Conservation (phyloP, 2,329 filamentous ascomycete species). For the Diplodia seriata region DNA sequence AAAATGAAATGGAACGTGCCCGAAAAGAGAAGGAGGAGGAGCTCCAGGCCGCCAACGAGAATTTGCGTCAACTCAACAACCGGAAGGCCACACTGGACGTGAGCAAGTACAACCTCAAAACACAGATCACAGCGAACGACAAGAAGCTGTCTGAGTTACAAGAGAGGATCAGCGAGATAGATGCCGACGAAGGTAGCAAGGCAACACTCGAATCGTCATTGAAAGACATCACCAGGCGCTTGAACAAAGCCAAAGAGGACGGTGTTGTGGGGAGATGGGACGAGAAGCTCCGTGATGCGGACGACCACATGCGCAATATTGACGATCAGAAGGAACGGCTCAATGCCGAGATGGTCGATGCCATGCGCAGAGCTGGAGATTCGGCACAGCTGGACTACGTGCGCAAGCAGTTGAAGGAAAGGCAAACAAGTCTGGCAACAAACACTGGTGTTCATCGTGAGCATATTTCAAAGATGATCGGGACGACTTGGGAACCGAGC, state of each 20-base stretch:
- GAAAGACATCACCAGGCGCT: conserved; percentile 69
- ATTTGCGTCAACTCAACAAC: conserved; percentile 76
- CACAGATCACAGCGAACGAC: conserved; percentile 76
- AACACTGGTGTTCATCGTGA: conserved; percentile 76
- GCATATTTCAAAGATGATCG: conserved; percentile 71
- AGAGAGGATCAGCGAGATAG: conserved; percentile 71
- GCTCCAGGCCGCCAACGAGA: conserved; percentile 72
- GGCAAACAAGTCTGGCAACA: conserved; percentile 76
- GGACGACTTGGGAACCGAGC: conserved; percentile 70
- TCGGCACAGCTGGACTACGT: conserved; percentile 83
- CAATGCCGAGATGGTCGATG: conserved; percentile 81
- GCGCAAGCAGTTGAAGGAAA: conserved; percentile 78
- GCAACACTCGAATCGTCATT: conserved; percentile 77
- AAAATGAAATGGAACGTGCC: conserved; percentile 74
- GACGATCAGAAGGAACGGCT: conserved; percentile 77
- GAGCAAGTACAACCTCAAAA: conserved; percentile 74
- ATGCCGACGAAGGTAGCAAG: conserved; percentile 84
- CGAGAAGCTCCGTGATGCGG: conserved; percentile 69
- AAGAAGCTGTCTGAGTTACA: conserved; percentile 72
- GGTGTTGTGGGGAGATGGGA: conserved; percentile 73
- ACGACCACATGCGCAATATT: conserved; percentile 69
- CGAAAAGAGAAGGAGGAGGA: conserved; percentile 78
- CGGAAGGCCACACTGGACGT: conserved; percentile 75
- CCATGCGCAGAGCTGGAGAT: conserved; percentile 79
- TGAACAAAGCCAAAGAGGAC: conserved; percentile 68